These are phyloP conservation scores for Dendrobium huoshanense DNA, from an alignment of 106 monocot genomes.

Conservation along the genomic window DNA sequence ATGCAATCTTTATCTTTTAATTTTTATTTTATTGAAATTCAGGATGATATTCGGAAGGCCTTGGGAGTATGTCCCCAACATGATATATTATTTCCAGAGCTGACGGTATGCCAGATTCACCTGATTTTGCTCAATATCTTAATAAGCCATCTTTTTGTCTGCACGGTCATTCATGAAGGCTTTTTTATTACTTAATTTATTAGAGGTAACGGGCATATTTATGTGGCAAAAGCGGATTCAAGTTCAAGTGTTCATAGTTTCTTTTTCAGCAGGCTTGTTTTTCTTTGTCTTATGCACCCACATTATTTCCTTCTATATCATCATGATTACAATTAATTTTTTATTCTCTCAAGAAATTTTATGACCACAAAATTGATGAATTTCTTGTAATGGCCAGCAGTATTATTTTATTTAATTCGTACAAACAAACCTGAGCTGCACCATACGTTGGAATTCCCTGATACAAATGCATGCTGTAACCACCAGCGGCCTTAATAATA, in stretches of 20 bases:
- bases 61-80: slow-evolving; percentile 87
- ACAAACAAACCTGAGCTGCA: neutral
- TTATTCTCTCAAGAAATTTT: neutral
- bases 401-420: neutral
- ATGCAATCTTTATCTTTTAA: neutral
- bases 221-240: neutral
- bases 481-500: neutral
- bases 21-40: slow-evolving; percentile 9
- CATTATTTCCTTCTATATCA: neutral
- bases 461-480: neutral
- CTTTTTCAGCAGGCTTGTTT: no score
- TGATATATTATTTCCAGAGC: slow-evolving; percentile 80
- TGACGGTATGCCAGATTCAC: slow-evolving; percentile 52
- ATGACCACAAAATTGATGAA: neutral
- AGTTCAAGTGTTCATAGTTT: neutral
- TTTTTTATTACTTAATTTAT: neutral
- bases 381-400: neutral
- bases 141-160: neutral
- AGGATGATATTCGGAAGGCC: slow-evolving; percentile 78
- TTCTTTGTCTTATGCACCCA: neutral
- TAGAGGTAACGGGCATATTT: neutral
- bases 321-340: neutral
- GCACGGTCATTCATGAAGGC: neutral
- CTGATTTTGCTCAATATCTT: neutral
- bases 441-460: neutral